These are phyloP conservation scores for Phlebopus sp. DNA, from an alignment of 1,284 basidiomycete species.

Conservation along the genomic window DNA sequence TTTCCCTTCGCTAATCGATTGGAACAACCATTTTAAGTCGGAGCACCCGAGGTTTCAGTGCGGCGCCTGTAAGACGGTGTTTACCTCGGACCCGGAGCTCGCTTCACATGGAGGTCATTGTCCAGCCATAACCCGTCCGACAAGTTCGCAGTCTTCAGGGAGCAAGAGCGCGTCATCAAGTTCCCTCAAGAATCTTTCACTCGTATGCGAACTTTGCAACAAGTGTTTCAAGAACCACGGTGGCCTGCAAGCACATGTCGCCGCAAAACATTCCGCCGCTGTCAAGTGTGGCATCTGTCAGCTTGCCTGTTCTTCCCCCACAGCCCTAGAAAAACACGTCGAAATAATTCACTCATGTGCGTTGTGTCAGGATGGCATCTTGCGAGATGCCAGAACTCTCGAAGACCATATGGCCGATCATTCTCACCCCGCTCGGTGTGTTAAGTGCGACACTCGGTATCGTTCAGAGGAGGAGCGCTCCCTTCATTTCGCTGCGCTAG, in stretches of 20 bases:
- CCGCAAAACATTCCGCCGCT: slow-evolving; percentile 25
- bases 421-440: slow-evolving; percentile 26
- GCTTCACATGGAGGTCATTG: slow-evolving; percentile 13
- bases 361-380: slow-evolving; percentile 27
- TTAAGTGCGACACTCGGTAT: slow-evolving; percentile 27
- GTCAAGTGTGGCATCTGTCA: slow-evolving; percentile 27
- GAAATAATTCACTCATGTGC: slow-evolving; percentile 25
- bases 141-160: slow-evolving; percentile 16
- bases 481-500: slow-evolving; percentile 24
- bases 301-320: slow-evolving; percentile 19
- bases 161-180: slow-evolving; percentile 7
- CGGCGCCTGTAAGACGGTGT: slow-evolving; percentile 6
- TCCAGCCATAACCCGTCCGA: slow-evolving; percentile 13
- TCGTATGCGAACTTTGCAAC: slow-evolving; percentile 26
- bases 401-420: slow-evolving; percentile 28
- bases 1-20: slow-evolving; percentile 25
- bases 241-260: slow-evolving; percentile 24
- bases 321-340: slow-evolving; percentile 25
- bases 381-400: slow-evolving; percentile 26
- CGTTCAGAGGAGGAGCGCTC: slow-evolving; percentile 27
- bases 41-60: slow-evolving; percentile 14
- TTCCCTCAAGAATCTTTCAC: slow-evolving; percentile 8
- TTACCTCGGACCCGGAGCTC: slow-evolving; percentile 1
- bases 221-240: slow-evolving; percentile 22
- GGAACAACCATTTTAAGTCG: slow-evolving; percentile 27